Percentiles rank a stretch among this genome's conserved stretches.
These are phyloP conservation scores for Lyophyllum atratum DNA, from an alignment of 768 basidiomycete genomes.

Conservation along the genomic window DNA sequence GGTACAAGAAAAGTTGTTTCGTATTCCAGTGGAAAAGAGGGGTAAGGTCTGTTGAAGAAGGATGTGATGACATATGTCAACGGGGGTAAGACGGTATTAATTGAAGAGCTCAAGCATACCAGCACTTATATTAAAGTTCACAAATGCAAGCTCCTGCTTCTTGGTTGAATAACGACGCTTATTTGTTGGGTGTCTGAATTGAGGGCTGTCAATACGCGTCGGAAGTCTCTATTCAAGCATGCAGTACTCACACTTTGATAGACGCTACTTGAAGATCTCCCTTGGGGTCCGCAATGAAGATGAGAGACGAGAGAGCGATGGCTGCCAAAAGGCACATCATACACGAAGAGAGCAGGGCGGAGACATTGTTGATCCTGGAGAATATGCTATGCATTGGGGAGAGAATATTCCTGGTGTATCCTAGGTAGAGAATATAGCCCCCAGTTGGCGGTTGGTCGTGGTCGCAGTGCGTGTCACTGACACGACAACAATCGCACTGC, in stretches of 20 bases:
- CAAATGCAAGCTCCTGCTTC: constrained; percentile 76
- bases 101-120: constrained; percentile 46
- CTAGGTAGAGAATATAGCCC: background rate
- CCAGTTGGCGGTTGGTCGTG: background rate
- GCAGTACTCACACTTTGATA: constrained; percentile 71
- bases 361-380: constrained; percentile 73
- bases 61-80: constrained; percentile 1
- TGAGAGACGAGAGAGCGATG: constrained; percentile 73
- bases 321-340: constrained; percentile 69
- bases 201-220: background rate
- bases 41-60: constrained; percentile 57
- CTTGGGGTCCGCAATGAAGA: constrained; percentile 59
- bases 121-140: constrained; percentile 79
- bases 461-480: background rate
- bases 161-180: constrained; percentile 56
- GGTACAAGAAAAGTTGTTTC: constrained; percentile 89
- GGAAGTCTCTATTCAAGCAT: constrained; percentile 5
- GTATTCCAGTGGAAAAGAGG: constrained; percentile 95
- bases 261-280: constrained; percentile 60
- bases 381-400: constrained; percentile 67
- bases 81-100: background rate
- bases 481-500: background rate
- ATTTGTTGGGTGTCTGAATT: constrained; percentile 45
- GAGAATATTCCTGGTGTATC: background rate
- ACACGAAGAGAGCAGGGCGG: constrained; percentile 73